Conservation (phyloP, 495 filamentous ascomycete genomes). For the Podospora pseudocomata region DNA sequence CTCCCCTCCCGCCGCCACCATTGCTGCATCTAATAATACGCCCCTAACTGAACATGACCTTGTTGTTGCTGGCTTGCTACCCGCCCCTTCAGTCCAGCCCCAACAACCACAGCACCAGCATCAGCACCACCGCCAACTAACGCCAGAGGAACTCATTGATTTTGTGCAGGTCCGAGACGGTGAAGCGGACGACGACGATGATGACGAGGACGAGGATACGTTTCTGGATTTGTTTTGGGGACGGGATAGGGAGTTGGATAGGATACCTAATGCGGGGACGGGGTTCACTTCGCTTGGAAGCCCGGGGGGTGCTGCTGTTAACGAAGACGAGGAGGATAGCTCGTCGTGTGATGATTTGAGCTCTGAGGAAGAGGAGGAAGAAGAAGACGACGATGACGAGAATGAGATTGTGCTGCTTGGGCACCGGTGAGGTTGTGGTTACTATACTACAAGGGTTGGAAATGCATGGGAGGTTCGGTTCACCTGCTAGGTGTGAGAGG, state of each 20-base stretch:
- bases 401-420: slow-evolving; percentile 20
- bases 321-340: slow-evolving; percentile 12
- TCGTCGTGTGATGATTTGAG: slow-evolving; percentile 11
- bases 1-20: not conserved
- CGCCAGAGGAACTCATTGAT: not conserved
- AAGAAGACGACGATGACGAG: slow-evolving; percentile 18
- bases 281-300: slow-evolving; percentile 12
- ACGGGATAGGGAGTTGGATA: slow-evolving; percentile 10
- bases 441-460: not conserved
- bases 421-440: slow-evolving; percentile 7
- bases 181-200: slow-evolving; percentile 13
- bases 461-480: not conserved
- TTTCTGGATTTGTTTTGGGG: slow-evolving; percentile 20
- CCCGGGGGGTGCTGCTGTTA: slow-evolving; percentile 12
- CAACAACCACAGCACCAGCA: not conserved
- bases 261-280: not conserved
- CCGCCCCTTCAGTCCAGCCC: not conserved
- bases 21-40: not conserved
- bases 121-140: not conserved
- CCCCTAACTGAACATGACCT: not conserved
- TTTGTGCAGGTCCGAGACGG: slow-evolving; percentile 1
- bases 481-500: not conserved
- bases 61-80: not conserved
- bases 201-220: slow-evolving; percentile 10
- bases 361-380: slow-evolving; percentile 11